Conservation (phyloP, 768 basidiomycete species). For the Heimioporus sp. region DNA sequence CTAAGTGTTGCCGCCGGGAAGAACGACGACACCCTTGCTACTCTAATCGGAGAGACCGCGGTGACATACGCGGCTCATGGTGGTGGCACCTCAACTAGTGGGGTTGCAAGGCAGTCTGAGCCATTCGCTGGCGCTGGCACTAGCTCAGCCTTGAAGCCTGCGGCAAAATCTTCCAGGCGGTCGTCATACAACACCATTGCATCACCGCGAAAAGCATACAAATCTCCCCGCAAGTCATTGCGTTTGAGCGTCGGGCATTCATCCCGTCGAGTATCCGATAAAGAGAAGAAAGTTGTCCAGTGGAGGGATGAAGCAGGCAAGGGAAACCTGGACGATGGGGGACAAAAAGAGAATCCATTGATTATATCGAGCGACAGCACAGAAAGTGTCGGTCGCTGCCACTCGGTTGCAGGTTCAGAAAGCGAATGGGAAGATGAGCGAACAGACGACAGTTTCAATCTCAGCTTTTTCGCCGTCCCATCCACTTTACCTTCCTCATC, state of each 20-base stretch:
- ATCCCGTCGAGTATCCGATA: constrained; percentile 63
- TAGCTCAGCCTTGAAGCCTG: constrained; percentile 49
- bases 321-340: constrained; percentile 71
- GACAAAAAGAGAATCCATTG: constrained; percentile 24
- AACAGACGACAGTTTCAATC: constrained; percentile 71
- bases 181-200: constrained; percentile 39
- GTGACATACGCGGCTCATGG: constrained; percentile 49
- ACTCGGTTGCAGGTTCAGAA: constrained; percentile 64
- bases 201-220: constrained; percentile 50
- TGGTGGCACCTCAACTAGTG: constrained; percentile 40
- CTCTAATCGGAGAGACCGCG: constrained; percentile 65
- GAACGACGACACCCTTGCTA: constrained; percentile 69
- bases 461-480: constrained; percentile 44
- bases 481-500: constrained; percentile 41
- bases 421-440: constrained; percentile 92
- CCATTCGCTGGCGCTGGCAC: constrained; percentile 45
- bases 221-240: constrained; percentile 70
- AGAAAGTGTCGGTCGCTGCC: constrained; percentile 28
- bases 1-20: constrained; percentile 56
- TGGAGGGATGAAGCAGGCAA: constrained; percentile 89
- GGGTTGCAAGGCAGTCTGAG: constrained; percentile 48
- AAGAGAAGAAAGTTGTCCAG: constrained; percentile 76
- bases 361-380: constrained; percentile 38
- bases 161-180: constrained; percentile 40
- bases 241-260: constrained; percentile 63